Evolutionary conservation across 257 asterid species (phyloP), one percentile per base, ranked within the genome.

Genomic region (Cinchona pubescens): DNA sequence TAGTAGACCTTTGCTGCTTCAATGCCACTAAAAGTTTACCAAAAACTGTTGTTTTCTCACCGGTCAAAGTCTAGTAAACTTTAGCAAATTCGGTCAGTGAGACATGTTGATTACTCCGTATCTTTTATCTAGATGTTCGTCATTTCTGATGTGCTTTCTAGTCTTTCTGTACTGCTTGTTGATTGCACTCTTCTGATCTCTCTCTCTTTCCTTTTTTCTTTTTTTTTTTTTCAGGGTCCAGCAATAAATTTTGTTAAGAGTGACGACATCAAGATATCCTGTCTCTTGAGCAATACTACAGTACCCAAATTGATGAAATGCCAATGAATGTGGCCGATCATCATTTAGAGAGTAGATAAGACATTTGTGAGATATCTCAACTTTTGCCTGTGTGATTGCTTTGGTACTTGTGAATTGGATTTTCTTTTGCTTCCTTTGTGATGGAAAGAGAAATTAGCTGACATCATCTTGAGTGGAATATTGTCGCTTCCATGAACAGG

Each of bases 261-360:
- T 78, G 97, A 90, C 34, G 97, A 94, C 82, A 94, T 92, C 87
- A 94, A 94, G 78, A 94, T 94, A 75, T 82, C 92, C 61, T 85
- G 98, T 82, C 92, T 69, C 92, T 94, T 61, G 97, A 94, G 86
- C 97, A 92, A 75, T 92, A 94, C 82, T 94, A 90, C 85, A 94
- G 97, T 78, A 94, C 98, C 11, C 98, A 94, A 81, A 94, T 92
- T 0, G 98, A 94, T 78, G 97, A 94, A 87, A 94, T 92, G 97
- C 98, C 98, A 18, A 94, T 92, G 98, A 94, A 94, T 46, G 97
- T 94, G 53, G 97, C 97, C 32, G 98, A 94, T 86, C 79, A n/a
- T 94, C 58, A 89, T 94, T 48, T 78, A 65, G 61, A 67, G 12
- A 12, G 6, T 37, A 3, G 43, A 48, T 18, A 37, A 53, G 29